A percentile compares a stretch with the other conserved stretches of the same genome.
Evolutionary conservation across 257 asterid genomes (phyloP).

Genomic region (Fraxinus pennsylvanica): DNA sequence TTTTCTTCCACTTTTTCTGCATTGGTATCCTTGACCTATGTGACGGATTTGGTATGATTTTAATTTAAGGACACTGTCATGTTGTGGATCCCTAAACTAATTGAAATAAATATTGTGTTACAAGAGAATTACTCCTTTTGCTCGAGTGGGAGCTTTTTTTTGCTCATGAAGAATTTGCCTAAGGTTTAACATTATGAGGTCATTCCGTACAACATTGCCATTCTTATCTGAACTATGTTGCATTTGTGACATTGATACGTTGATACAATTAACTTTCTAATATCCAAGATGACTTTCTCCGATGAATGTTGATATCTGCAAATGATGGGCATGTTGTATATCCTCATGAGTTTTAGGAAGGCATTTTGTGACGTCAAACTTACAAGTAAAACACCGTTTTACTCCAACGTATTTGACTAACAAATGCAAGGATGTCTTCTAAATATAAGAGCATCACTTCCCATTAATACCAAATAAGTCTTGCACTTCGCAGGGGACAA

Average conservation of each 20-base stretch:
- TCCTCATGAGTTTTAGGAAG: not conserved
- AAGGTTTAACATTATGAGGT: not conserved
- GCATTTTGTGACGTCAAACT: not conserved
- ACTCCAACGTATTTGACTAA: not conserved
- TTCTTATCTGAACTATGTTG: constrained; percentile 7
- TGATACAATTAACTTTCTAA: not conserved
- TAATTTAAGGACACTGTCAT: not conserved
- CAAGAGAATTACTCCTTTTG: constrained; percentile 18
- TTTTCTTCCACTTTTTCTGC: constrained; percentile 20
- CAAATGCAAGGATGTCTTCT: not conserved
- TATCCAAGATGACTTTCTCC: constrained; percentile 14
- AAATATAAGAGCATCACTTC: not conserved
- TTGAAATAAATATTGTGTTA: not conserved
- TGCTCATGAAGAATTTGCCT: not conserved
- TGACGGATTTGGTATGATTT: constrained; percentile 12
- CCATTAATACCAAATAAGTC: not conserved
- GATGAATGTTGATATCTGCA: not conserved
- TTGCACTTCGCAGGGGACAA: constrained; percentile 15
- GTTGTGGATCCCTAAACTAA: not conserved
- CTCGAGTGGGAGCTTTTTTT: not conserved
- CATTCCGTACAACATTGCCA: not conserved
- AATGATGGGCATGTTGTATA: not conserved
- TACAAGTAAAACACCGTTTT: not conserved
- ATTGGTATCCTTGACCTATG: constrained; percentile 7
- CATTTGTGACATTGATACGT: not conserved